phyloP scores from a whole-genome alignment of 768 basidiomycete species.

The Suillus luteus region DNA sequence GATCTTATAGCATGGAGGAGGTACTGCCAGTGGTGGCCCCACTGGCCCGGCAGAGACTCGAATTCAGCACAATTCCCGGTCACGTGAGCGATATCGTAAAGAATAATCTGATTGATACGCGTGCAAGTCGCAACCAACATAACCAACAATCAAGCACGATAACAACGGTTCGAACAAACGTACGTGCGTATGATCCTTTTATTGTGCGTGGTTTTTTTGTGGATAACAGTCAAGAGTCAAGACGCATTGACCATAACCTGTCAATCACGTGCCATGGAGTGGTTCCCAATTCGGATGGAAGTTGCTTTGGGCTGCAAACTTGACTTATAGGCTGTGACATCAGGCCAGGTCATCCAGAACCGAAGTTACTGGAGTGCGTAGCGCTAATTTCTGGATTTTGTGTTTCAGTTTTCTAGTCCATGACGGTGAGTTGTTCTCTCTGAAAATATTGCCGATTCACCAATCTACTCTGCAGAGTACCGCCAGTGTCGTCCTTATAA shows the following conservation, averaged over 20 bases:
- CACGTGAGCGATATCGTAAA: conserved; percentile 1
- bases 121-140: neutral
- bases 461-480: neutral
- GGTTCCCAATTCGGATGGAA: neutral
- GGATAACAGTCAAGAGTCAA: neutral
- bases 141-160: neutral
- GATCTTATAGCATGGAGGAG: conserved; percentile 3
- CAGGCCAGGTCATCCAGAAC: neutral
- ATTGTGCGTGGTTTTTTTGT: neutral
- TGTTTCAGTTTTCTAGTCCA: neutral
- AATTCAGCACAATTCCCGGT: neutral
- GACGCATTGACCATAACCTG: conserved; percentile 1
- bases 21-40: neutral
- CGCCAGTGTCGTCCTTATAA: too few relatives aligned
- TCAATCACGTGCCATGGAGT: neutral
- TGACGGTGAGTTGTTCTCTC: neutral
- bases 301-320: too few relatives aligned
- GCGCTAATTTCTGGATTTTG: neutral
- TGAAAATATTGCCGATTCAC: neutral
- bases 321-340: neutral
- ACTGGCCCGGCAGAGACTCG: neutral
- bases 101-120: neutral
- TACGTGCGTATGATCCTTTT: neutral
- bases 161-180: neutral
- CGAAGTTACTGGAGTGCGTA: neutral